Percentiles rank a stretch among this genome's conserved stretches.
phyloP scores from a whole-genome alignment of 2,329 filamentous ascomycete species.

The Aspergillus transmontanensis region DNA sequence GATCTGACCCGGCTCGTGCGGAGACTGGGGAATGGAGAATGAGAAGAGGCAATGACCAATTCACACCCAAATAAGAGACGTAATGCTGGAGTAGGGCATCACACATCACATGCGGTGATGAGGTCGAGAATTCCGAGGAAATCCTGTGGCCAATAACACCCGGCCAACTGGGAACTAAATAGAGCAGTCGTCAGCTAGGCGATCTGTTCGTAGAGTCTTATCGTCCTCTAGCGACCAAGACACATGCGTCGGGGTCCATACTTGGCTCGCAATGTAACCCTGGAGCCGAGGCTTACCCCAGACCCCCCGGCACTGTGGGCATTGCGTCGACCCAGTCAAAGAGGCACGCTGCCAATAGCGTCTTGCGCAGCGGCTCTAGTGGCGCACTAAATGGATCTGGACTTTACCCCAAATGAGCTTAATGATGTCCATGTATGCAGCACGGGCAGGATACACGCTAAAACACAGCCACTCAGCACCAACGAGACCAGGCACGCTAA shows the following conservation, averaged over 20 bases:
- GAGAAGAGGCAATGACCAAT: not conserved
- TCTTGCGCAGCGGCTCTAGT: not conserved
- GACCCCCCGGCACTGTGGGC: not conserved
- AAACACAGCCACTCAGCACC: constrained; percentile 4
- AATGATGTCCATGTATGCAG: not conserved
- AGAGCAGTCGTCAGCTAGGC: not conserved
- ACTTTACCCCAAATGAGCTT: constrained; percentile 1
- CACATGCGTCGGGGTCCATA: not conserved
- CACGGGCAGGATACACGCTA: not conserved
- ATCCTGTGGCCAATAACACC: not conserved
- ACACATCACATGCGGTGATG: not conserved
- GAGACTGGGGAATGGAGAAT: not conserved
- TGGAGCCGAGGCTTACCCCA: constrained; percentile 4
- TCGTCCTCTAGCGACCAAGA: not conserved
- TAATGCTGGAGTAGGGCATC: not conserved
- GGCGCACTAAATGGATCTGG: constrained; percentile 3
- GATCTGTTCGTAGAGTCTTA: not conserved
- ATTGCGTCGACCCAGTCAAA: not conserved
- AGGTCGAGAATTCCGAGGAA: not conserved
- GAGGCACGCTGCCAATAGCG: not conserved
- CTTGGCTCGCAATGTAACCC: not conserved
- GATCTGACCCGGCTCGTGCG: constrained; percentile 1
- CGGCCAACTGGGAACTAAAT: not conserved
- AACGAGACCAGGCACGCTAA: not conserved
- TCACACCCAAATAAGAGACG: not conserved